These are phyloP conservation scores for Cladosporium oxysporum DNA, from an alignment of 2,329 filamentous ascomycete genomes.

Conservation along the genomic window DNA sequence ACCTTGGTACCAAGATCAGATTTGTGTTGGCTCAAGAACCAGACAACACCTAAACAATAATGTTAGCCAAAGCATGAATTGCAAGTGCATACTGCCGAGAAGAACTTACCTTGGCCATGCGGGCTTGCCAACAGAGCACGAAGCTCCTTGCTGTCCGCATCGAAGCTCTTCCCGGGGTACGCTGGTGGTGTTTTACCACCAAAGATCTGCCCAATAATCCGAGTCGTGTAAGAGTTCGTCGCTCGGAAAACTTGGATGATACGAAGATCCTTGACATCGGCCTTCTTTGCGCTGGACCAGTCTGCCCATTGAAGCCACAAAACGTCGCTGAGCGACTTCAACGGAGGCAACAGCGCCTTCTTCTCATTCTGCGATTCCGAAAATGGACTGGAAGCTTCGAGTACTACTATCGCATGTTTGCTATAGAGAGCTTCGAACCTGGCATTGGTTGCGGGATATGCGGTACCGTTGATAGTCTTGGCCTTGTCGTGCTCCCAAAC, in stretches of 20 bases:
- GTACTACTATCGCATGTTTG: neutral
- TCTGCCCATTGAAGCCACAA: conserved; percentile 6
- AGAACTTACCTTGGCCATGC: conserved; percentile 13
- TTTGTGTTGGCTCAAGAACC: conserved; percentile 24
- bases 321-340: conserved; percentile 2
- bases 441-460: conserved; percentile 4
- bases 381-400: neutral
- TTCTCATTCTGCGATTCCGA: neutral
- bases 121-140: conserved; percentile 23
- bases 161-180: conserved; percentile 5
- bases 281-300: neutral
- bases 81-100: neutral
- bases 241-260: neutral
- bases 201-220: neutral
- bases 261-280: neutral
- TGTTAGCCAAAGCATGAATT: neutral
- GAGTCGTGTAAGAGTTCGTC: neutral
- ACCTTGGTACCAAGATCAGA: conserved; percentile 21
- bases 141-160: conserved; percentile 14
- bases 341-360: neutral
- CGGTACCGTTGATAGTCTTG: neutral
- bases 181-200: neutral
- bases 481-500: conserved; percentile 5
- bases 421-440: conserved; percentile 1
- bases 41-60: conserved; percentile 10